Evolutionary conservation across 1,284 basidiomycete genomes (phyloP).

Genomic region (Moesziomyces sp.): DNA sequence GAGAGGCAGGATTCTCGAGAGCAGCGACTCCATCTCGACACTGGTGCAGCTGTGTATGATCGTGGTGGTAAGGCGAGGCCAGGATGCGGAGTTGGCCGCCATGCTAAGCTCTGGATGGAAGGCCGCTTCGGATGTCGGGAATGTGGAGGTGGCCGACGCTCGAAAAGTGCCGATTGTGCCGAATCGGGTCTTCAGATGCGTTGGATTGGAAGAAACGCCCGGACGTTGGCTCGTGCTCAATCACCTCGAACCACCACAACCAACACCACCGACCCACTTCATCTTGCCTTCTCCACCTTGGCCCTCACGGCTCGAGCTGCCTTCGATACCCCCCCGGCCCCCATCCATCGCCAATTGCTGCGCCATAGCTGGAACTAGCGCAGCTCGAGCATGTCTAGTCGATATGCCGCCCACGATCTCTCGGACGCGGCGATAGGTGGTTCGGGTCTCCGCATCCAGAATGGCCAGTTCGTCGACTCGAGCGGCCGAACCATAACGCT

Average conservation of each 20-base stretch:
- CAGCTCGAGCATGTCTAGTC: slow-evolving; percentile 9
- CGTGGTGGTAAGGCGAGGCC: background rate
- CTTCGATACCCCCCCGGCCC: too few relatives aligned
- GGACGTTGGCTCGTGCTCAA: background rate
- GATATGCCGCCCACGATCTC: slow-evolving; percentile 53
- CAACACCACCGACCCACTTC: background rate
- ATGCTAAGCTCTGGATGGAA: background rate
- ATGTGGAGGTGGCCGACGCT: slow-evolving; percentile 15
- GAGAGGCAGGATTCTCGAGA: slow-evolving; percentile 25
- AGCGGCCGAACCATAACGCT: slow-evolving; percentile 65
- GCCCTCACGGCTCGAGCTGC: background rate
- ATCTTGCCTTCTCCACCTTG: background rate
- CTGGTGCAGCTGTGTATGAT: background rate
- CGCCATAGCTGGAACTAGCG: background rate
- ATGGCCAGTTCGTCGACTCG: slow-evolving; percentile 62
- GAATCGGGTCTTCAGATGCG: too few relatives aligned
- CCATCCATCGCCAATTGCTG: too few relatives aligned
- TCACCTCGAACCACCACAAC: too few relatives aligned
- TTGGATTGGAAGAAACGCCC: background rate
- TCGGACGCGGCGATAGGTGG: slow-evolving; percentile 43
- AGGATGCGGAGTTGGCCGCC: background rate
- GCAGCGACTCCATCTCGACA: background rate
- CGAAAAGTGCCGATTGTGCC: background rate
- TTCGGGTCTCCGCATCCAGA: slow-evolving; percentile 22
- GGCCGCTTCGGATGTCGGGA: slow-evolving; percentile 14